Percentiles rank a stretch among this genome's conserved stretches.
phyloP scores from a whole-genome alignment of 768 basidiomycete genomes.

The Russula compacta region DNA sequence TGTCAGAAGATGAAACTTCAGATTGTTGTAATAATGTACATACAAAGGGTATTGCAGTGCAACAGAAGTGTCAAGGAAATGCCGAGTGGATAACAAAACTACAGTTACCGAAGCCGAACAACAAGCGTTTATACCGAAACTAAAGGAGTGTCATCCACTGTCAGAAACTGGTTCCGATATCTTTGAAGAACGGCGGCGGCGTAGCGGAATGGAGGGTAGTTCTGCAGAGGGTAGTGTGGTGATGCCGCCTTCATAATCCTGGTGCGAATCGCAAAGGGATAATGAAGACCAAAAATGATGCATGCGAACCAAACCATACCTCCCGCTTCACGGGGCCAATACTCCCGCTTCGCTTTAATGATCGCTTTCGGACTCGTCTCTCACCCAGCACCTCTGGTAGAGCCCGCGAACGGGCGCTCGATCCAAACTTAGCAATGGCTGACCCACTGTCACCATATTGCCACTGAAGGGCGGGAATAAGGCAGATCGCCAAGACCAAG shows the following conservation, averaged over 20 bases:
- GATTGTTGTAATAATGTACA: neutral
- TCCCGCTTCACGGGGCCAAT: conserved; percentile 5
- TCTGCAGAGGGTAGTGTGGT: conserved; percentile 7
- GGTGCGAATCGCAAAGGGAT: neutral
- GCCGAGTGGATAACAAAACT: neutral
- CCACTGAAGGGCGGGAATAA: conserved; percentile 28
- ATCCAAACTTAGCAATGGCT: neutral
- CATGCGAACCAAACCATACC: neutral
- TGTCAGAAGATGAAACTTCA: neutral
- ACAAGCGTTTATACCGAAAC: neutral
- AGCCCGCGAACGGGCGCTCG: neutral
- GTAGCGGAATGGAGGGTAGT: conserved; percentile 1
- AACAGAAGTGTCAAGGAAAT: conserved; percentile 26
- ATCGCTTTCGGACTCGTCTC: conserved; percentile 12
- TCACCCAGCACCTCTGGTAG: conserved; percentile 2
- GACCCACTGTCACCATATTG: conserved; percentile 8
- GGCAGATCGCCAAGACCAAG: conserved; percentile 26
- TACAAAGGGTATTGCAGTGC: conserved; percentile 27
- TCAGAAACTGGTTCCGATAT: conserved; percentile 12
- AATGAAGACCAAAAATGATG: neutral
- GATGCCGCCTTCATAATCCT: conserved; percentile 12
- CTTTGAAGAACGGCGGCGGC: conserved; percentile 13
- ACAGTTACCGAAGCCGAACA: neutral
- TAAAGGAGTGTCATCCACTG: neutral
- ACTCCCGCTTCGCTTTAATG: conserved; percentile 17